Conservation (phyloP, 2,329 filamentous ascomycete species). For the Plectosphaerella plurivora region DNA sequence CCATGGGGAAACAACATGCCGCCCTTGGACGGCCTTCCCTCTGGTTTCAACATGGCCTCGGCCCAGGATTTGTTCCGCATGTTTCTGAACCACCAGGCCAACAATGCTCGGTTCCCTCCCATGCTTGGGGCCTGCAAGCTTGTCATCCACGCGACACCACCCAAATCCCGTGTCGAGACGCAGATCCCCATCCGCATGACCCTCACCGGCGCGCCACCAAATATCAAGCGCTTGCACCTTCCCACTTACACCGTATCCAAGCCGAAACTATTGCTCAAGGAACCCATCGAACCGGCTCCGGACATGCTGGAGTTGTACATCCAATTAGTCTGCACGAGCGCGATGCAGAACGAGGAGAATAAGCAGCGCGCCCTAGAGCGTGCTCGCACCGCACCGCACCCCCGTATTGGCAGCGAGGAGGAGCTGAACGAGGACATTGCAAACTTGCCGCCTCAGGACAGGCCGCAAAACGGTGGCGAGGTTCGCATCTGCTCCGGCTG, state of each 20-base stretch:
- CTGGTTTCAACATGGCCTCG: too few relatives aligned
- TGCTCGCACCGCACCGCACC: constrained; percentile 40
- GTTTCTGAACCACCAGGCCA: too few relatives aligned
- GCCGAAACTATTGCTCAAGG: constrained; percentile 80
- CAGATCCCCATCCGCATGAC: constrained; percentile 88
- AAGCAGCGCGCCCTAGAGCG: constrained; percentile 63
- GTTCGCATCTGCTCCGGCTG: constrained; percentile 91
- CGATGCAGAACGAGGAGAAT: constrained; percentile 70
- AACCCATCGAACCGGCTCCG: constrained; percentile 56
- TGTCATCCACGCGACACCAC: constrained; percentile 61
- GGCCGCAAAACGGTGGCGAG: constrained; percentile 84
- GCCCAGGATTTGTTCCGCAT: too few relatives aligned
- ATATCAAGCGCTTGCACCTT: constrained; percentile 77
- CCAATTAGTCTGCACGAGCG: constrained; percentile 85
- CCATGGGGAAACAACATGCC: too few relatives aligned
- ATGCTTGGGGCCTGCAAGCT: constrained; percentile 32
- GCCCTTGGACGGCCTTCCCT: too few relatives aligned
- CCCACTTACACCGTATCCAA: constrained; percentile 92
- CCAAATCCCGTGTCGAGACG: constrained; percentile 92
- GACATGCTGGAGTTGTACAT: constrained; percentile 78
- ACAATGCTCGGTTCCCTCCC: too few relatives aligned
- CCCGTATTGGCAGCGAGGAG: constrained; percentile 26
- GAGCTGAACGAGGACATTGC: constrained; percentile 51
- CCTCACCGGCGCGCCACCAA: constrained; percentile 68
- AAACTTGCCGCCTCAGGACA: constrained; percentile 32